Base-by-base conservation (phyloP, 1,284 basidiomycete genomes). In the Termitomyces sp. region DNA sequence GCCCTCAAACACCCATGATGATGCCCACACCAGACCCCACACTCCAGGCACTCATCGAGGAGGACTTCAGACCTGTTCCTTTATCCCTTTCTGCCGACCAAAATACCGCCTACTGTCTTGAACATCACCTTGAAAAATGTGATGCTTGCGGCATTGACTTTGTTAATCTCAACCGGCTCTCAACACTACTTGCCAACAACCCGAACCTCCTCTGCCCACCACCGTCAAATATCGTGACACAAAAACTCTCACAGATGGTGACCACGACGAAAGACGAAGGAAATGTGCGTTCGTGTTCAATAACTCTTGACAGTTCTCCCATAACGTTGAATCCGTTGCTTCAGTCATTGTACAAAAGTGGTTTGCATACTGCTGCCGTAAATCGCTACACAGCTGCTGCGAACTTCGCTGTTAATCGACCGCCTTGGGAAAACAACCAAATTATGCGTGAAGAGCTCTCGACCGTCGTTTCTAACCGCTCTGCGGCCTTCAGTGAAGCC, bases 381-480 rank as follows among this genome's bases (percentile, higher is more conserved):
- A 76, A 83, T 60, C 81, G 86, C 50, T 99, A 98, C 72, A 89
- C 86, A 18, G 80, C 87, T 62, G 93, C 93, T 34, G 84, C 91
- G 28, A 82, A 83, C 62, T 79, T 95, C 47, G 93, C 94, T 1
- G 74, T 86, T 0, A 86, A 89, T 55, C 81, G 96, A 34, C 89
- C 93, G 9, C 85, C 92, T 34, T 98, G 95, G 91, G 96, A 99
- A 68, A 76, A 81, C 3, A 86, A 88, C 49, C 79, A 82, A 37
- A 67, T 94, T 54, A 83, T 92, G 69, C 81, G 91, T 46, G 96
- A 99, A 60, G 96, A 99, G 66, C 78, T 97, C 41, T 86, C 90
- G 9, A 84, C 92, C 28, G 80, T 92, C 58, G 69, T 99, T 41
- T 95, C 92, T 56, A 99, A 99, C 69, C 83, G 96, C 47, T 91